Evolutionary conservation across 2,329 filamentous ascomycete genomes (phyloP).

Genomic region (Verticillium nubilum): DNA sequence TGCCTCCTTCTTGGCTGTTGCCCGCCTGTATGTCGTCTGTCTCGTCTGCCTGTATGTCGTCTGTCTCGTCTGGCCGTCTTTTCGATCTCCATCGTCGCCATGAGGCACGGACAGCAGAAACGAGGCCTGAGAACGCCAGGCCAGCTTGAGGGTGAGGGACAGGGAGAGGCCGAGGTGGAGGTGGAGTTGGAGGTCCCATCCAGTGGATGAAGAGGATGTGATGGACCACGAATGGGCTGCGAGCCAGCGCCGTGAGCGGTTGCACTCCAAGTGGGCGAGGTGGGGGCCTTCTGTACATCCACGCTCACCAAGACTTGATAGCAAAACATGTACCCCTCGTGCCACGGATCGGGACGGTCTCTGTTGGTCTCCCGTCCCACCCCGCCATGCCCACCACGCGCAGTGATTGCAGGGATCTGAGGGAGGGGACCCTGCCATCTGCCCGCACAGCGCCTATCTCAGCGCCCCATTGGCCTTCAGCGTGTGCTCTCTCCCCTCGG

Average conservation of each 20-base stretch:
- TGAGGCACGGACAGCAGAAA: neutral
- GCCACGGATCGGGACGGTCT: neutral
- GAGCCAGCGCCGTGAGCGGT: neutral
- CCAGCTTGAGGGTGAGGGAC: neutral
- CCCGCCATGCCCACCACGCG: neutral
- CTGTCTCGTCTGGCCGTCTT: too few species aligned
- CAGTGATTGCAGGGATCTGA: neutral
- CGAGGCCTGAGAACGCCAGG: neutral
- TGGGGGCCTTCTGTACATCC: neutral
- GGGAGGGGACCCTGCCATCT: neutral
- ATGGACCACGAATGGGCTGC: neutral
- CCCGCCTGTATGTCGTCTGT: neutral
- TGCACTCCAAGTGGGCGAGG: neutral
- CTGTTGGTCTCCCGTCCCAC: neutral
- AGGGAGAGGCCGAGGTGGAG: neutral
- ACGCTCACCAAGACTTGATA: neutral
- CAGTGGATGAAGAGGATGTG: too few species aligned
- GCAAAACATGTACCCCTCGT: neutral
- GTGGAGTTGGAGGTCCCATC: neutral
- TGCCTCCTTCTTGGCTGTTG: neutral
- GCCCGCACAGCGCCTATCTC: conserved; percentile 19
- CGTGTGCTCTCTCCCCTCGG: conserved; percentile 9
- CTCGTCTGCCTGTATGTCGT: neutral
- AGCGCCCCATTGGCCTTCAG: conserved; percentile 18
- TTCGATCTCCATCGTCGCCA: too few species aligned